phyloP scores from a whole-genome alignment of 2,329 filamentous ascomycete species.

The Cryphonectria carpinicola region DNA sequence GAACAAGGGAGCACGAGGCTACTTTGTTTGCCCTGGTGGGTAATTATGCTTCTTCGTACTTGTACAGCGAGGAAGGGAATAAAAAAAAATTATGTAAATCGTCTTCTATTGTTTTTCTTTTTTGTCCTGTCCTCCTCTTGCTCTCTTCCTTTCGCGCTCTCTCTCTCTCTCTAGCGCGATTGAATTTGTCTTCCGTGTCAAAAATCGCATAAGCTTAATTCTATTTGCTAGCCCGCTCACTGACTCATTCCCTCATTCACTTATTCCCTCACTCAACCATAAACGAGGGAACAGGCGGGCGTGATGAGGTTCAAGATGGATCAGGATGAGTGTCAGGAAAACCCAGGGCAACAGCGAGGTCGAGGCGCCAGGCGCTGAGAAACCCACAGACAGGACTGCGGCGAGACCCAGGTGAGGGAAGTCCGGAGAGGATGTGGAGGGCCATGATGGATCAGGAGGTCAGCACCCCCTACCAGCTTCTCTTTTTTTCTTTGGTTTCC shows the following conservation, averaged over 20 bases:
- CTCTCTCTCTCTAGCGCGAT: not conserved
- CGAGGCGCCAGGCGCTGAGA: not conserved
- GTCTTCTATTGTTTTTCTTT: not conserved
- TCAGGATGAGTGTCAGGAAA: not conserved
- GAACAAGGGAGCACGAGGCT: not conserved
- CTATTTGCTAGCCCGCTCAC: not conserved
- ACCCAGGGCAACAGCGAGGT: too few relatives aligned
- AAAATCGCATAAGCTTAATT: not conserved
- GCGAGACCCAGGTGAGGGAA: not conserved
- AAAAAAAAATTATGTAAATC: not conserved
- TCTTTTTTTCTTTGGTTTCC: not conserved
- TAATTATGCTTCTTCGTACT: not conserved
- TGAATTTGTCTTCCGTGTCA: not conserved
- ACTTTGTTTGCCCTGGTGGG: not conserved
- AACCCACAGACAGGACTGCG: not conserved
- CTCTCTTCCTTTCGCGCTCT: not conserved
- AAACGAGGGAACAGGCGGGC: constrained; percentile 2
- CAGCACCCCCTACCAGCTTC: not conserved
- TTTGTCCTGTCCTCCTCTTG: not conserved
- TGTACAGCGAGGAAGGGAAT: not conserved
- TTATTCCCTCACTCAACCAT: not conserved
- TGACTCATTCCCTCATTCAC: not conserved
- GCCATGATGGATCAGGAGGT: not conserved
- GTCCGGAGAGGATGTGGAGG: not conserved
- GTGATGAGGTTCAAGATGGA: not conserved